Percentiles rank a stretch among this genome's conserved stretches.
Evolutionary conservation across 169 alveolate genomes (phyloP).

Genomic region (Cryptosporidium ryanae): DNA sequence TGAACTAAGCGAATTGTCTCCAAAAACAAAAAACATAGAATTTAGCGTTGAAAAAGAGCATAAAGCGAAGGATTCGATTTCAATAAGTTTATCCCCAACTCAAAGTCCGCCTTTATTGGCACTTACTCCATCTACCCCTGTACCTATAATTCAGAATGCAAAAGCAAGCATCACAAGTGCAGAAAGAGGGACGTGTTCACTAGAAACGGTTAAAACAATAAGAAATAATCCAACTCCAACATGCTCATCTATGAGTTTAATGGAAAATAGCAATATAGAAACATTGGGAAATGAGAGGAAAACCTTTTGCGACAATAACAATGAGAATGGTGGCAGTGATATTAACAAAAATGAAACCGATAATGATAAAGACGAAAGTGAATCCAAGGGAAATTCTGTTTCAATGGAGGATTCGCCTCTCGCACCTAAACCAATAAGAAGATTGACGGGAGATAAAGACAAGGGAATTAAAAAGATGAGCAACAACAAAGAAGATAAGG

Average conservation of each 20-base stretch:
- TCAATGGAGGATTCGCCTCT: conserved; percentile 68
- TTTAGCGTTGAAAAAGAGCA: too few relatives aligned
- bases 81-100: conserved; percentile 35
- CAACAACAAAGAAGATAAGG: background rate
- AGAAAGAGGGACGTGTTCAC: background rate
- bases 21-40: background rate
- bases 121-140: conserved; percentile 61
- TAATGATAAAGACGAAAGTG: background rate
- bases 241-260: too few relatives aligned
- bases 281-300: background rate
- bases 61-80: background rate
- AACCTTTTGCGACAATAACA: background rate
- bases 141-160: conserved; percentile 11
- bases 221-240: background rate
- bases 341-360: background rate
- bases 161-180: background rate
- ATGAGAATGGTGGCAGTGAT: background rate
- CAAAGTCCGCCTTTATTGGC: conserved; percentile 68
- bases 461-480: background rate
- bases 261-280: background rate
- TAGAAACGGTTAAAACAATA: conserved; percentile 8
- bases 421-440: conserved; percentile 68
- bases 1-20: background rate
- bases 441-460: conserved; percentile 30
- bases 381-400: background rate